phyloP scores from a whole-genome alignment of 2,329 filamentous ascomycete species.

The Thielaviopsis populi region DNA sequence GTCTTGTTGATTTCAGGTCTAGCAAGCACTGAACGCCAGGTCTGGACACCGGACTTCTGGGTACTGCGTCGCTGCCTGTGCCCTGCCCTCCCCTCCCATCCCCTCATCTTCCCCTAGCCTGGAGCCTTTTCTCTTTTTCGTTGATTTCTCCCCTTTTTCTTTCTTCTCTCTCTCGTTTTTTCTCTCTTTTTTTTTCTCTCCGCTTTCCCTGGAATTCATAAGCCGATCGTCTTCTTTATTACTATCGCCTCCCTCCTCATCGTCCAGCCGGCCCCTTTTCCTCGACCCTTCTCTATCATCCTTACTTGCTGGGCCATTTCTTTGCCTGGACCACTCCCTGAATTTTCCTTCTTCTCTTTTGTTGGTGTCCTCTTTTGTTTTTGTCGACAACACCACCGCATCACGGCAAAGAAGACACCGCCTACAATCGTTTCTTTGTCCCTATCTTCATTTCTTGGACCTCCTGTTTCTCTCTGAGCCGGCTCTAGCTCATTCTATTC shows the following conservation, averaged over 20 bases:
- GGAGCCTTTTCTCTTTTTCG: conserved; percentile 2
- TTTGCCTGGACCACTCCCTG: background rate
- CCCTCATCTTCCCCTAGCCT: too few relatives aligned
- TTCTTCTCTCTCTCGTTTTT: conserved; percentile 7
- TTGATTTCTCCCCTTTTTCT: background rate
- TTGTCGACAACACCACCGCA: background rate
- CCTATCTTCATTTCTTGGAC: background rate
- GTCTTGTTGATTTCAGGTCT: background rate
- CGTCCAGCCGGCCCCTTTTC: background rate
- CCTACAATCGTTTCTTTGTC: background rate
- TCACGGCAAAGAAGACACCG: background rate
- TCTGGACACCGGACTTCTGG: background rate
- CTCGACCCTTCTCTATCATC: background rate
- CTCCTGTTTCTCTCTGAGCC: conserved; percentile 2
- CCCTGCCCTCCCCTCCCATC: background rate
- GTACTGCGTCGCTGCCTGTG: background rate
- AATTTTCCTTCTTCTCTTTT: background rate
- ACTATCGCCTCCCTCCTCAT: background rate
- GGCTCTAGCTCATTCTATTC: background rate
- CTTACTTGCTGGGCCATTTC: background rate
- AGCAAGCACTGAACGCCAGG: background rate
- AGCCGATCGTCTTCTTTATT: background rate
- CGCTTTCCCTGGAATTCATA: background rate
- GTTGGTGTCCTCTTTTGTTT: background rate
- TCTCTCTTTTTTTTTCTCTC: background rate